Base-by-base conservation (phyloP, 495 filamentous ascomycete species). In the Tuber umbilicatum region DNA sequence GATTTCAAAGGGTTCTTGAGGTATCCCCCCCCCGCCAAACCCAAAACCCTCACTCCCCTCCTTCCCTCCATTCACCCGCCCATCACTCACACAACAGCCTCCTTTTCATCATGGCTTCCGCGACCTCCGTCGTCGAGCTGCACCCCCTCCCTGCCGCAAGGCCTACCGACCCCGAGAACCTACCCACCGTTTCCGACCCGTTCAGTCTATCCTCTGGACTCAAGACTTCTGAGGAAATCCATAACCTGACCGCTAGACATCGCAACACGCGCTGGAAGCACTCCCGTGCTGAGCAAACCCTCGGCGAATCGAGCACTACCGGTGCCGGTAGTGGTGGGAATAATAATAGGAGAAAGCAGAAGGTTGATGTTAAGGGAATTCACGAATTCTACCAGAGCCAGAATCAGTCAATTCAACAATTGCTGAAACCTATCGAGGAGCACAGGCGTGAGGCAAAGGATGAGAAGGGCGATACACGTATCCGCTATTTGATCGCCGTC, bases 351-450 rank as follows among this genome's bases (percentile, higher is more conserved):
- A 85, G 71, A 71, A 86, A 76, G 74, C 82, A 75, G 74, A 85
- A 85, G 19, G 79, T 82, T 69, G 82, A 85, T 40, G 87, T 92
- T 10, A 89, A 87, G 43, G 91, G 90, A 76, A 83, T 99, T 14
- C 87, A 92, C 76, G 88, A 89, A 38, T 99, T 97, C 86, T 99
- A 99, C 85, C 87, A 93, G 79, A 87, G 85, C 31, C 95, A 99
- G 84, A 99, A 99, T 81, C 91, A 93, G 83, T 94, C 92, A 78
- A 98, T 99, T 80, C 88, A 96, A 85, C 88, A 91, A 23, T 87
- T 98, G 85, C 87, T 99, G 74, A 97, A 95, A 83, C 92, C 92
- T 10, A 94, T 98, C 3, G 92, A 97, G 81, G 94, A 97, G 81
- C 96, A 98, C 82, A 86, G 91, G 47, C 88, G 90, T 42, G 89